Evolutionary conservation across 2,329 filamentous ascomycete genomes (phyloP), one percentile per base, ranked within the genome.

Genomic region (Epichloe festucae): DNA sequence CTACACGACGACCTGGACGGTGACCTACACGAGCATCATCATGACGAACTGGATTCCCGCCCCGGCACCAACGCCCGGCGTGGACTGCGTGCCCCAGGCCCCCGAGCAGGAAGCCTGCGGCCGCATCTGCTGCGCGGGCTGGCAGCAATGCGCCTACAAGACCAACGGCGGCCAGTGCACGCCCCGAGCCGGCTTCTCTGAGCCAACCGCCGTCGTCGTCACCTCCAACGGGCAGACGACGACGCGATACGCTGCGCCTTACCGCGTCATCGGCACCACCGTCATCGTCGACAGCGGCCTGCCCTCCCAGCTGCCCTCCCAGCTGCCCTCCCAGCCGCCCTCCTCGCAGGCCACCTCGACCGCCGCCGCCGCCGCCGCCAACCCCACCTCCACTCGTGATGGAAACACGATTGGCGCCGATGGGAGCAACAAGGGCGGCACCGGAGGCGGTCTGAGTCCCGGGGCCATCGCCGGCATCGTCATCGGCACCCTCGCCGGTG

Each of bases 391-490:
- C 35, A 60, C 62, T 14, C 76, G 77, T 6, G 76, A 73, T 45
- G 73, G 72, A 47, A 62, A 61, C 14, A 61, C 63, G 59, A 70
- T 67, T 23, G 66, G 64, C 8, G 63, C 60, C 15, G 64, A 61
- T 43, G 68, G 63, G 17, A 60, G 59, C 35, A 73, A 71, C 36
- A 72, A 71, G 36, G 65, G 66, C 45, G 69, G 67, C 41, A 60
- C 56, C 39, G 67, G 69, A 31, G 68, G 68, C 52, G 65, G 69
- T 43, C 74, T 90, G 50, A 86, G 82, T 59, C 77, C 74, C 43
- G 86, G 85, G 49, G 86, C 84, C 54, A 90, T 90, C 59, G 86
- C 87, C 15, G 86, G 86, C 54, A 90, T 90, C 60, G 86, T 90
- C 57, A 82, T 90, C 52, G 86, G 86, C 55, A 77, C 80, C 11